Percentiles rank a stretch among this genome's conserved stretches.
phyloP scores from a whole-genome alignment of 176 grass and related monocot species.

The Bonia amplexicaulis region DNA sequence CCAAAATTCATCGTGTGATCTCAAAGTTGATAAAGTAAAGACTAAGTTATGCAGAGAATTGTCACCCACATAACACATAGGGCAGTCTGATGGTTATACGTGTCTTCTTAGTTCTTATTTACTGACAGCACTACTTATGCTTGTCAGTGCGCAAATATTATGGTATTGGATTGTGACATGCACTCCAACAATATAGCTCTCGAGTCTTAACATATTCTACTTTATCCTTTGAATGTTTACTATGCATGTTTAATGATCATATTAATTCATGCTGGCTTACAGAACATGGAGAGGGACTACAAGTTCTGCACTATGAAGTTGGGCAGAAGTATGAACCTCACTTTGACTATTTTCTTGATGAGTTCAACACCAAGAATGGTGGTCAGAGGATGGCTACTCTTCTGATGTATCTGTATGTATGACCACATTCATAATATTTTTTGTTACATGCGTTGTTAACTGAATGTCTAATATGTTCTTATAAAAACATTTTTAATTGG shows the following conservation, averaged over 20 bases:
- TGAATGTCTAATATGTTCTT: not conserved
- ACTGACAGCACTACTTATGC: not conserved
- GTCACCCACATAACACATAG: not conserved
- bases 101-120: not conserved
- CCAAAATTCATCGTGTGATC: not conserved
- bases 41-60: not conserved
- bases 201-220: not conserved
- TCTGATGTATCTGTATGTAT: constrained; percentile 97
- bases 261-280: not conserved
- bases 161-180: not conserved
- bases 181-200: not conserved
- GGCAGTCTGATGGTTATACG: not conserved
- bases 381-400: constrained; percentile 88
- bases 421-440: not conserved
- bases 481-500: not conserved
- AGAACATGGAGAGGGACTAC: constrained; percentile 90
- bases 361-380: constrained; percentile 86
- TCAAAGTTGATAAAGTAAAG: not conserved
- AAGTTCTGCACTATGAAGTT: constrained; percentile 92
- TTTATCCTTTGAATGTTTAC: not conserved
- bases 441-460: not conserved
- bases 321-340: constrained; percentile 94
- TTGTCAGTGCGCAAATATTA: not conserved
- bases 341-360: constrained; percentile 86
- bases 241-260: not conserved